Base-by-base conservation (phyloP, 1,284 basidiomycete species). In the Lentinus polychrous region DNA sequence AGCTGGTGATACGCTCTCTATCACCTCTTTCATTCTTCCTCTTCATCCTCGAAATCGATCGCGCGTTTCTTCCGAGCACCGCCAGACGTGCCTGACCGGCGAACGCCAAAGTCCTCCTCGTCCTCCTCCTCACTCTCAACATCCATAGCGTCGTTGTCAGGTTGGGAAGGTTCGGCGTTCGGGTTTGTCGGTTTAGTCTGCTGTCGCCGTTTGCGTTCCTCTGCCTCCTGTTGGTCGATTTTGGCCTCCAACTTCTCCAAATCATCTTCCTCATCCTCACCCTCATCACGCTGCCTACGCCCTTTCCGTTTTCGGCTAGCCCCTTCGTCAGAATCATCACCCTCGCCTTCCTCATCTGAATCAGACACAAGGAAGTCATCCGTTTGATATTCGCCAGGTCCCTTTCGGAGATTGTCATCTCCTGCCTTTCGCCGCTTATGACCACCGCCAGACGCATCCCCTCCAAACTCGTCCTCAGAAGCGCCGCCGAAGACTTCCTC, bases 351-450 rank as follows among this genome's bases (percentile, higher is more conserved):
- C 18, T 84, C 83, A 33, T 86, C 83, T 7, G 80, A 81, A 41
- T 85, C 84, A 22, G 83, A 82, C 7, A 91, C 88, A 34, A 91
- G 72, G 59, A 91, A 90, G 57, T 87, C 88, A 59, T 91, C 88
- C 49, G 84, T 80, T 60, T 87, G 81, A 58, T 91, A 91, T 40
- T 89, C 86, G 37, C 80, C 66, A 18, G 66, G 63, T 42, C 71
- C 65, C 49, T 70, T 66, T 66, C 76, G 61, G 57, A 65, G 58
- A 68, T 76, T 57, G 57, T 65, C 60, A 69, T 76, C 52, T 63
- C 67, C 55, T 68, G 69, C 42, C 66, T 52, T 55, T 50, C 54
- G 46, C 68, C 27, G 73, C 73, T 59, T 61, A 44, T 12, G 32
- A 39, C 60, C 53, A 10, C 51, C 79, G 24, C 56, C 53, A 32